Conservation (phyloP, 345 rosid species). For the Syzygium jambos region DNA sequence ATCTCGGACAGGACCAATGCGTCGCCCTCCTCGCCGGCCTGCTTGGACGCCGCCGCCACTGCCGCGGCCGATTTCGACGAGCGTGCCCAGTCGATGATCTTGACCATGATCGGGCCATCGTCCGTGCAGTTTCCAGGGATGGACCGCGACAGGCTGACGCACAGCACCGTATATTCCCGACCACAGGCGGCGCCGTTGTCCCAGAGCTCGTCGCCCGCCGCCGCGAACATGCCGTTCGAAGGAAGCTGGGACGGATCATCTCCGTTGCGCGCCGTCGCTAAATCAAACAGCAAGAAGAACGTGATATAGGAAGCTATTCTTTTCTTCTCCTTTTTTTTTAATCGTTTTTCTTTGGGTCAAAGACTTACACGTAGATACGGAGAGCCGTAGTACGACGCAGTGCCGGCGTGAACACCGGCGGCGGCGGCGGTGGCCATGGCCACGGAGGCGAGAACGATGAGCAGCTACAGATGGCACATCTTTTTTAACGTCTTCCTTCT, state of each 20-base stretch:
- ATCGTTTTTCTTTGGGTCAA: neutral
- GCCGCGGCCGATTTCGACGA: too few relatives aligned
- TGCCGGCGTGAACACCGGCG: neutral
- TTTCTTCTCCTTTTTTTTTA: neutral
- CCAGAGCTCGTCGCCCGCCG: too few relatives aligned
- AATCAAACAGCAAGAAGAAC: neutral
- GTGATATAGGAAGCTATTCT: neutral
- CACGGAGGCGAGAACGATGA: neutral
- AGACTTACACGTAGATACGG: neutral
- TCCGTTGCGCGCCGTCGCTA: neutral
- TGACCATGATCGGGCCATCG: too few relatives aligned
- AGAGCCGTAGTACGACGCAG: neutral
- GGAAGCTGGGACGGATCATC: neutral
- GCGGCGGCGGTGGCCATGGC: neutral
- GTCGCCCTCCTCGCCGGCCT: too few relatives aligned
- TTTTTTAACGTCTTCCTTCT: too few relatives aligned
- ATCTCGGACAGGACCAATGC: too few relatives aligned
- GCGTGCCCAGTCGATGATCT: too few relatives aligned
- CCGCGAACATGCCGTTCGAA: rapidly evolving
- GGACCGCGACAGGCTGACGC: neutral
- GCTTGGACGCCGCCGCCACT: too few relatives aligned
- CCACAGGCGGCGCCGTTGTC: too few relatives aligned
- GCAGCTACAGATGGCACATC: neutral
- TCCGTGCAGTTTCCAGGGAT: too few relatives aligned
- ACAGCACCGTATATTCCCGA: too few relatives aligned